Conservation (phyloP, 257 asterid genomes). For the Nicotiana obtusifolia region DNA sequence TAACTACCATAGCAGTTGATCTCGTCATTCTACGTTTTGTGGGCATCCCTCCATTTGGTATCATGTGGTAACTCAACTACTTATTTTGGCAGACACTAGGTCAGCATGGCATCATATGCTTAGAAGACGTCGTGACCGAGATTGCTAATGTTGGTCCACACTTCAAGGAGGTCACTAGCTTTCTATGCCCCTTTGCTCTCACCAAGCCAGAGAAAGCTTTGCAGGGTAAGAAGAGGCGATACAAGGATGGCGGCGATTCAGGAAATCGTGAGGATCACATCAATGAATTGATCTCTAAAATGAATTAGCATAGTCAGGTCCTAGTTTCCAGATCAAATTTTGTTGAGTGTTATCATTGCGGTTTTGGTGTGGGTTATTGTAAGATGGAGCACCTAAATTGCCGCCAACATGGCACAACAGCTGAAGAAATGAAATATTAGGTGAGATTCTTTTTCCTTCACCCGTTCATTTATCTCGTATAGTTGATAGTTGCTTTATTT, state of each 20-base stretch:
- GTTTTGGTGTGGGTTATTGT: not conserved
- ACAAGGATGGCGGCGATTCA: slow-evolving; percentile 79
- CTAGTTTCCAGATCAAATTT: not conserved
- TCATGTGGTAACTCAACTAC: not conserved
- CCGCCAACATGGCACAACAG: not conserved
- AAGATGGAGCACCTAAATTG: not conserved
- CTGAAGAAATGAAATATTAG: not conserved
- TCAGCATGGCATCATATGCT: slow-evolving; percentile 57
- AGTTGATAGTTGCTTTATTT: not conserved
- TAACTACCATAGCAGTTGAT: not conserved
- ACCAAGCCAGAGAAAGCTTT: slow-evolving; percentile 72
- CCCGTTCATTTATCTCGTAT: not conserved
- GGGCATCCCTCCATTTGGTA: not conserved
- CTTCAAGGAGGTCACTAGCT: slow-evolving; percentile 52
- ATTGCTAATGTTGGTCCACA: slow-evolving; percentile 55
- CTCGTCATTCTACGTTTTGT: not conserved
- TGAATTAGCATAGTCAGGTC: slow-evolving; percentile 44
- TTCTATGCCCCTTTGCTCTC: slow-evolving; percentile 68
- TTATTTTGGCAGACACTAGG: slow-evolving; percentile 56
- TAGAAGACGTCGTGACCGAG: slow-evolving; percentile 82
- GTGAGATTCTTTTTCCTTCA: not conserved
- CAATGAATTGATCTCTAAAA: slow-evolving; percentile 64
- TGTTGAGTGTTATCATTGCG: not conserved
- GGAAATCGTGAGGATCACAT: slow-evolving; percentile 67
- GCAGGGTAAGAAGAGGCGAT: slow-evolving; percentile 72